A percentile compares a stretch with the other conserved stretches of the same genome.
These are phyloP conservation scores for Helianthus tuberosus DNA, from an alignment of 129 eudicot species.

Conservation along the genomic window DNA sequence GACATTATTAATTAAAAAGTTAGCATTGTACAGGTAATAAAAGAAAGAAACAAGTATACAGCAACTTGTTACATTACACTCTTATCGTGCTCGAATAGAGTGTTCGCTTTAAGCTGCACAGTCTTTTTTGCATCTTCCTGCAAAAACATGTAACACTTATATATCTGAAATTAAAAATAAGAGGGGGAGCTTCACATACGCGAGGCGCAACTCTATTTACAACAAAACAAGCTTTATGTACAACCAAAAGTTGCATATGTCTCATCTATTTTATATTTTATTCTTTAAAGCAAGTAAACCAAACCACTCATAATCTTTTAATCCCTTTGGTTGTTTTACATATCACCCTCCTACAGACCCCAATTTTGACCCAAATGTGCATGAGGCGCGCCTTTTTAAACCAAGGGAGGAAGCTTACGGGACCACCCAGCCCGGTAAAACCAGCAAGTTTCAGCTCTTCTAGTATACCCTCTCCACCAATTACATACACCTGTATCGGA, in stretches of 20 bases:
- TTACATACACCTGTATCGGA: slow-evolving; percentile 70
- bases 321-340: too few relatives aligned
- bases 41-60: not conserved
- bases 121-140: slow-evolving; percentile 87
- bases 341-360: too few relatives aligned
- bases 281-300: too few relatives aligned
- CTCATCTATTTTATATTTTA: too few relatives aligned
- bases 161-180: not conserved
- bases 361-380: too few relatives aligned
- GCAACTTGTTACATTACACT: slow-evolving; percentile 59
- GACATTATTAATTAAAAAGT: slow-evolving; percentile 22
- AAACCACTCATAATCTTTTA: too few relatives aligned
- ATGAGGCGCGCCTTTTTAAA: too few relatives aligned
- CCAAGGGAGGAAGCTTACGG: slow-evolving; percentile 47
- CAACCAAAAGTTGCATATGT: too few relatives aligned
- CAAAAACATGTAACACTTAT: slow-evolving; percentile 10
- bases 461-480: slow-evolving; percentile 88
- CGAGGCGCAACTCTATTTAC: too few relatives aligned
- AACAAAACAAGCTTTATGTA: too few relatives aligned
- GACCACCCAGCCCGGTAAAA: slow-evolving; percentile 82
- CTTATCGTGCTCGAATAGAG: slow-evolving; percentile 80
- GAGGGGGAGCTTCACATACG: too few relatives aligned
- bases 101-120: slow-evolving; percentile 60
- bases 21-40: not conserved
- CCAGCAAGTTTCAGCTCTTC: slow-evolving; percentile 97